Percentiles rank a stretch among this genome's conserved stretches.
phyloP scores from a whole-genome alignment of 2,329 filamentous ascomycete species.

The Calonectria crousiana region DNA sequence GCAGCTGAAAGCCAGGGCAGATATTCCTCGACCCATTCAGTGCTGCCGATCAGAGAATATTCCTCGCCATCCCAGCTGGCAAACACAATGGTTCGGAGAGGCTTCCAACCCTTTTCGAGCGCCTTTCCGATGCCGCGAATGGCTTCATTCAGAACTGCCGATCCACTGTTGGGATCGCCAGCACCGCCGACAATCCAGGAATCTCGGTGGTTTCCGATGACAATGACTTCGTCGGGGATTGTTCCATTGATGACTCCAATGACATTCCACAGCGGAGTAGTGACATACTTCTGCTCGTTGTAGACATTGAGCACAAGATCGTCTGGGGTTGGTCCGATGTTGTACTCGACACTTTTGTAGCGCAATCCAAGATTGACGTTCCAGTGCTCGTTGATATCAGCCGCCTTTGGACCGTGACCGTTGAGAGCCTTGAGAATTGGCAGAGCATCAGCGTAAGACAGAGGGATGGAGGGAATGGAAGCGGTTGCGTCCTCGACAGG shows the following conservation, averaged over 20 bases:
- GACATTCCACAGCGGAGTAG: conserved; percentile 88
- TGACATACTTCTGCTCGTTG: conserved; percentile 86
- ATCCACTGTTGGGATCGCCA: conserved; percentile 86
- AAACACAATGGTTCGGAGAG: conserved; percentile 90
- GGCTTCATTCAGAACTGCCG: conserved; percentile 82
- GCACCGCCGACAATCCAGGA: conserved; percentile 91
- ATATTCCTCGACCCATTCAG: conserved; percentile 94
- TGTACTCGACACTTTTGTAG: conserved; percentile 87
- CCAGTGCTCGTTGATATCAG: conserved; percentile 81
- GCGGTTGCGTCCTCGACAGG: conserved; percentile 79
- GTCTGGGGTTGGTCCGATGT: conserved; percentile 85
- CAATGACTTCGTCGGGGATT: conserved; percentile 84
- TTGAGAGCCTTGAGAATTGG: conserved; percentile 93
- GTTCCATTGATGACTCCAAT: conserved; percentile 93
- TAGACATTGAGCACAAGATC: conserved; percentile 77
- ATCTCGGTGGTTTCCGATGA: conserved; percentile 93
- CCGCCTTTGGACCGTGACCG: conserved; percentile 83
- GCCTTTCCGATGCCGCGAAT: conserved; percentile 81
- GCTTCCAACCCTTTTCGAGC: conserved; percentile 67
- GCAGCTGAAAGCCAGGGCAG: conserved; percentile 81
- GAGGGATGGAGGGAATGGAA: conserved; percentile 89
- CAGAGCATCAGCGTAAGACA: conserved; percentile 88
- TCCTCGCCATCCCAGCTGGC: conserved; percentile 87
- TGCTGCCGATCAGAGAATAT: conserved; percentile 87
- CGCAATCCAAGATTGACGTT: conserved; percentile 75